A percentile compares a stretch with the other conserved stretches of the same genome.
These are phyloP conservation scores for Detonula confervacea DNA, from an alignment of 352 stramenopile species.

Conservation along the genomic window DNA sequence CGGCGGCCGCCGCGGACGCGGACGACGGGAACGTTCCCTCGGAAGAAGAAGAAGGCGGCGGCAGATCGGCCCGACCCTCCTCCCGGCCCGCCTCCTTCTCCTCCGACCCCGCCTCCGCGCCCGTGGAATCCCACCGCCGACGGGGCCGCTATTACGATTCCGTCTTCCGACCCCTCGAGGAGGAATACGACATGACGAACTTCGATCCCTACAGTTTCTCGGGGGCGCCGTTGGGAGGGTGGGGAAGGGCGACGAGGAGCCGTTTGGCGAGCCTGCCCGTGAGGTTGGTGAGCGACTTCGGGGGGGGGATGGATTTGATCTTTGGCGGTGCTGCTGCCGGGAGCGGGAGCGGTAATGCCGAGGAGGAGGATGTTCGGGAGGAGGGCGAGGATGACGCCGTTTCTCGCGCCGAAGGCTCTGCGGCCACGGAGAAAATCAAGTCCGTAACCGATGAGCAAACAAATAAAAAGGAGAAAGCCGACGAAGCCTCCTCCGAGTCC, in stretches of 20 bases:
- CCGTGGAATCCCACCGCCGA: neutral
- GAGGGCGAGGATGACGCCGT: neutral
- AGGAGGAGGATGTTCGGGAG: slow-evolving; percentile 2
- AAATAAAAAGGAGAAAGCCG: neutral
- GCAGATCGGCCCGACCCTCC: neutral
- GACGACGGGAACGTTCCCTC: neutral
- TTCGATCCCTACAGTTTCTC: slow-evolving; percentile 62
- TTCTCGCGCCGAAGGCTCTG: too few species aligned
- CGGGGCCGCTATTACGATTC: slow-evolving; percentile 9
- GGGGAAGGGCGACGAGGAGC: slow-evolving; percentile 67
- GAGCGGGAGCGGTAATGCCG: neutral
- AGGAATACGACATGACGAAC: slow-evolving; percentile 48
- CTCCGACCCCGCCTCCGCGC: too few species aligned
- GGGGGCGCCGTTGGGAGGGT: slow-evolving; percentile 78
- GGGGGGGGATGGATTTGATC: slow-evolving; percentile 36
- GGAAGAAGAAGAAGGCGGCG: neutral
- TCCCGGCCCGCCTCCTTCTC: neutral
- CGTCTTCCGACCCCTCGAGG: slow-evolving; percentile 34
- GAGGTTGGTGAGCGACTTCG: slow-evolving; percentile 55
- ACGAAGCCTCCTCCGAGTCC: neutral
- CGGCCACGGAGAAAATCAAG: too few species aligned
- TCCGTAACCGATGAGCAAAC: too few species aligned
- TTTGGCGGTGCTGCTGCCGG: neutral
- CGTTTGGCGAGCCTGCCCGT: slow-evolving; percentile 72
- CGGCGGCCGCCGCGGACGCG: too few species aligned